Evolutionary conservation across 768 basidiomycete species (phyloP), one percentile per base, ranked within the genome.

Genomic region (Tylopilus sp.): DNA sequence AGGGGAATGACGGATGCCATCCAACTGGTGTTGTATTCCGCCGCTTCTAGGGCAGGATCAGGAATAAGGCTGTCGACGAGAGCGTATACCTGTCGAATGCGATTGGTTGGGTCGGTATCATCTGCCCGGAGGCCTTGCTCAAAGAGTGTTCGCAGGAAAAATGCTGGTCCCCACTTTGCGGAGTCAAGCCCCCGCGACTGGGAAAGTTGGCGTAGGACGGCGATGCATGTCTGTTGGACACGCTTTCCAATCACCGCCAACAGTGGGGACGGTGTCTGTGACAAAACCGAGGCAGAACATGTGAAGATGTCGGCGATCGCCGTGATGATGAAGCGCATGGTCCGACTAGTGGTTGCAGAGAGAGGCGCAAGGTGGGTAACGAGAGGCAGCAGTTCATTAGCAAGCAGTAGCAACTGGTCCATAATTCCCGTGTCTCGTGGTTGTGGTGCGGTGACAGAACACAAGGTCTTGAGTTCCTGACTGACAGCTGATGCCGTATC

Each of bases 11-110:
- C 78, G 10, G 64, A 65, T 6, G 72, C 71, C 2, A 78, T 65
- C 85, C 83, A 88, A 51, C 67, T 55, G 6, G 73, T 62, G 10
- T 71, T 70, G 31, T 70, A 70, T 33, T 71, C 67, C 18, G 26
- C 47, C 18, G 57, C 43, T 53, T 68, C 64, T 18, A 51, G 45
- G 21, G 41, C 21, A 13, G 50, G 47, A 43, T 55, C 57, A 1
- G 85, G 85, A 1, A 90, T 69, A 28, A 88, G 63, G 47, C 71
- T 70, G 56, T 85, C 79, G 39, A 88, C 57, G 43, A 91, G 72
- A 40, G 70, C 67, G 58, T 79, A 80, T 3, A 80, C 69, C 59
- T 86, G 83, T 28, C 72, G 63, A 3, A 85, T 57, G 46, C 81
- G 82, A 52, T 75, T 72, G 0, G 74, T 76, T 2, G 86, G 86